A percentile compares a stretch with the other conserved stretches of the same genome.
phyloP scores from a whole-genome alignment of 768 basidiomycete genomes.

The Tylopilus rubrobrunneus region DNA sequence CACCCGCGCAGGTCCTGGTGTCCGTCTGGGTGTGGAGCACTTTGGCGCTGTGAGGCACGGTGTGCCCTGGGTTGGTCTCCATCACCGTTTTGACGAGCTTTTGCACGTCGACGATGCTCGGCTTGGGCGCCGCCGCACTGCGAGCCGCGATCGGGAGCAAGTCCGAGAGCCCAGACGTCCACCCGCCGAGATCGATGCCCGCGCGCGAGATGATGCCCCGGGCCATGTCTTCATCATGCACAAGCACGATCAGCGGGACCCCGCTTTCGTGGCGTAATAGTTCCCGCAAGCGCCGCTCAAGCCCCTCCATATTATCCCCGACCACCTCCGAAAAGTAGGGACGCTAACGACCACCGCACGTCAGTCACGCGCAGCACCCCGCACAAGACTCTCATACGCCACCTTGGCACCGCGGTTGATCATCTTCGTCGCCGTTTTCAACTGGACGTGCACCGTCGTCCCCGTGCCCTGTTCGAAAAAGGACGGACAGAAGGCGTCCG shows the following conservation, averaged over 20 bases:
- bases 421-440: constrained; percentile 4
- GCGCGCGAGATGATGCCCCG: constrained; percentile 37
- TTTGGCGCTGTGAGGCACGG: constrained; percentile 32
- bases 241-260: constrained; percentile 43
- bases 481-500: constrained; percentile 33
- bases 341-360: background rate
- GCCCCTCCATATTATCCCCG: constrained; percentile 5
- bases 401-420: constrained; percentile 19
- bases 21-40: constrained; percentile 31
- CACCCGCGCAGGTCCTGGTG: constrained; percentile 45
- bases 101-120: constrained; percentile 39
- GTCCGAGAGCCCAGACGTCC: constrained; percentile 36
- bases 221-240: constrained; percentile 40
- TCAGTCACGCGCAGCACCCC: background rate
- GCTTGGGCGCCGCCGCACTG: too few relatives aligned
- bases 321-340: constrained; percentile 19
- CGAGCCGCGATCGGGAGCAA: constrained; percentile 10
- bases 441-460: constrained; percentile 16
- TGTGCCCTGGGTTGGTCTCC: constrained; percentile 26
- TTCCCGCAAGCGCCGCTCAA: constrained; percentile 15
- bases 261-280: constrained; percentile 22
- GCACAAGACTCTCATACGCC: background rate
- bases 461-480: constrained; percentile 19
- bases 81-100: constrained; percentile 38
- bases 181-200: constrained; percentile 39